Percentiles rank a stretch among this genome's conserved stretches.
phyloP scores from a whole-genome alignment of 805 yeast genomes.

The Candida silvicultrix region DNA sequence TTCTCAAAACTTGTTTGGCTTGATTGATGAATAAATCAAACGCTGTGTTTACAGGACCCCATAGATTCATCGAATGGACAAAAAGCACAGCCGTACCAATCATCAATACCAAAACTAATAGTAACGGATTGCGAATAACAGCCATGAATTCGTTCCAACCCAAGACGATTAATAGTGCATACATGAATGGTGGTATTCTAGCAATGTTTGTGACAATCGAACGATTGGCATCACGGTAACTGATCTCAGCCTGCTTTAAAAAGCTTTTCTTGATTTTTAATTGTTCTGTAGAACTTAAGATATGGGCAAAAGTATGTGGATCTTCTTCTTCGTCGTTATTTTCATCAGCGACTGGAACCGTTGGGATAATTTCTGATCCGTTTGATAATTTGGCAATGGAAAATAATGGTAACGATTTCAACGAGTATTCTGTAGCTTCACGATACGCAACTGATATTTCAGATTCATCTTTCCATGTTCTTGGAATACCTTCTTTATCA shows the following conservation, averaged over 20 bases:
- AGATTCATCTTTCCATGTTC: constrained; percentile 65
- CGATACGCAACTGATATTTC: constrained; percentile 67
- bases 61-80: constrained; percentile 61
- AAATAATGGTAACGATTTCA: constrained; percentile 51
- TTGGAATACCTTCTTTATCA: constrained; percentile 77
- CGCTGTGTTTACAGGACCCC: constrained; percentile 71
- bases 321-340: constrained; percentile 36
- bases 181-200: constrained; percentile 79
- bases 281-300: constrained; percentile 53
- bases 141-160: constrained; percentile 98
- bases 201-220: constrained; percentile 73
- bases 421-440: constrained; percentile 52
- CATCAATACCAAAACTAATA: constrained; percentile 56
- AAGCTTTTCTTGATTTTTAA: constrained; percentile 50
- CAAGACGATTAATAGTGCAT: constrained; percentile 60
- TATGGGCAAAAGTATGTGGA: constrained; percentile 43
- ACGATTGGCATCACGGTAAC: constrained; percentile 82
- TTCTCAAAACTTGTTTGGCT: constrained; percentile 52
- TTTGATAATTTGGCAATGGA: constrained; percentile 43
- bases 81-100: constrained; percentile 57
- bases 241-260: constrained; percentile 70
- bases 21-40: constrained; percentile 49
- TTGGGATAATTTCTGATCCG: constrained; percentile 56
- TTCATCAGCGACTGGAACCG: constrained; percentile 34
- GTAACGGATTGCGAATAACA: constrained; percentile 78